These are phyloP conservation scores for Periconia sp. DNA, from an alignment of 2,329 filamentous ascomycete genomes.

Conservation along the genomic window DNA sequence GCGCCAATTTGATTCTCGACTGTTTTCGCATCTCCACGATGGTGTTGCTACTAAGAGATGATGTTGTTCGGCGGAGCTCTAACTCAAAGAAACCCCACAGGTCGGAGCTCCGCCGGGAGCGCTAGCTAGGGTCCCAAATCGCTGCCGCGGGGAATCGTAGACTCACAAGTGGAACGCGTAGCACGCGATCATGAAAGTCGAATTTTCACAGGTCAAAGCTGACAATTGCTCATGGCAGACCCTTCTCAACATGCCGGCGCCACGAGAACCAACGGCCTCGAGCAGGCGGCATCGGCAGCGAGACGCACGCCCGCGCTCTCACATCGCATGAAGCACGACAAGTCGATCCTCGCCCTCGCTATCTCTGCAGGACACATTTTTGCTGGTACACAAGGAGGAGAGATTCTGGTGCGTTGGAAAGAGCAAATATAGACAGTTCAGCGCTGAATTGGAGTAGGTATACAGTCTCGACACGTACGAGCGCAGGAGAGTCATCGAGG, in stretches of 20 bases:
- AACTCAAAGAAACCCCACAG: constrained; percentile 2
- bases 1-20: too few species aligned
- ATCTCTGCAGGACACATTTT: constrained; percentile 84
- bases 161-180: too few species aligned
- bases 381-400: constrained; percentile 90
- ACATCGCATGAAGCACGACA: constrained; percentile 77
- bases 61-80: neutral
- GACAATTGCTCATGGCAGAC: constrained; percentile 34
- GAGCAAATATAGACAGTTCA: neutral
- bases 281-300: constrained; percentile 7
- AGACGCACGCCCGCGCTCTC: constrained; percentile 64
- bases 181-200: constrained; percentile 32
- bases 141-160: constrained; percentile 8
- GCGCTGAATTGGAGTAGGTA: constrained; percentile 52
- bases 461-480: constrained; percentile 92
- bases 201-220: constrained; percentile 33
- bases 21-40: neutral
- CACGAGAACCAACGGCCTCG: constrained; percentile 22
- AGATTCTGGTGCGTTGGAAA: constrained; percentile 70
- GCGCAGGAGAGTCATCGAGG: constrained; percentile 77
- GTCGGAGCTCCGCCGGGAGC: constrained; percentile 1
- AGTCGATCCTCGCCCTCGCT: constrained; percentile 81
- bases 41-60: neutral
- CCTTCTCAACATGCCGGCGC: constrained; percentile 30
- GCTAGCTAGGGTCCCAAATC: constrained; percentile 11